A percentile compares a stretch with the other conserved stretches of the same genome.
phyloP scores from a whole-genome alignment of 2,329 filamentous ascomycete species.

The Ceratocystis lukuohia region DNA sequence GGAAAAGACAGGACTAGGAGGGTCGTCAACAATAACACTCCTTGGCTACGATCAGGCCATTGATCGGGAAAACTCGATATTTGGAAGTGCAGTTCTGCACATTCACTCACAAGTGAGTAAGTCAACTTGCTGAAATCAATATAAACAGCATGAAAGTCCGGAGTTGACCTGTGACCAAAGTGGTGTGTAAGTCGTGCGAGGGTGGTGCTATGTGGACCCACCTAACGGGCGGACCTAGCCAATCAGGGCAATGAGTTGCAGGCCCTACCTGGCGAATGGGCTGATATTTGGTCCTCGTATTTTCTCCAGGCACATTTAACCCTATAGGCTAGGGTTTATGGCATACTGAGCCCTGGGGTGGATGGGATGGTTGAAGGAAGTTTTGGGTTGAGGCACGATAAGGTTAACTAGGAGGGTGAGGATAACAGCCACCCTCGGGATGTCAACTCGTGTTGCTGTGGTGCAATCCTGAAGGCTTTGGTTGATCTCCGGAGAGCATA shows the following conservation, averaged over 20 bases:
- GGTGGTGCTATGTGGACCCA: conserved; percentile 11
- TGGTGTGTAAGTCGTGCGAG: conserved; percentile 15
- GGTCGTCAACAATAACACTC: not conserved
- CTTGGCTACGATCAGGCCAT: conserved; percentile 9
- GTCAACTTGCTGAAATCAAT: not conserved
- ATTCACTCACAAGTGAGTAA: not conserved
- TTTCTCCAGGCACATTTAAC: not conserved
- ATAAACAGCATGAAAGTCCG: not conserved
- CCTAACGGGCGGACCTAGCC: not conserved
- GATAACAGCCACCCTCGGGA: not conserved
- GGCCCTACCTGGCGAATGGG: not conserved
- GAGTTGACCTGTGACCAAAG: not conserved
- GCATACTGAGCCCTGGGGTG: not conserved
- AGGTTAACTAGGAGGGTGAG: not conserved
- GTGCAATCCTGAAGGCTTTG: no score
- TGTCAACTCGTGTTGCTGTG: no score
- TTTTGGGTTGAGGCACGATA: not conserved
- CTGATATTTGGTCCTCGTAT: not conserved
- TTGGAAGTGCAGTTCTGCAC: not conserved
- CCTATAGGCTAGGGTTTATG: not conserved
- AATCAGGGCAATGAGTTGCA: not conserved
- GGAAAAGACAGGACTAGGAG: not conserved
- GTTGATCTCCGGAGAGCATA: no score
- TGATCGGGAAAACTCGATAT: not conserved
- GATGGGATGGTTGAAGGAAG: not conserved